Evolutionary conservation across 129 eudicot species (phyloP).

Genomic region (Pseudognaphalium luteoalbum): DNA sequence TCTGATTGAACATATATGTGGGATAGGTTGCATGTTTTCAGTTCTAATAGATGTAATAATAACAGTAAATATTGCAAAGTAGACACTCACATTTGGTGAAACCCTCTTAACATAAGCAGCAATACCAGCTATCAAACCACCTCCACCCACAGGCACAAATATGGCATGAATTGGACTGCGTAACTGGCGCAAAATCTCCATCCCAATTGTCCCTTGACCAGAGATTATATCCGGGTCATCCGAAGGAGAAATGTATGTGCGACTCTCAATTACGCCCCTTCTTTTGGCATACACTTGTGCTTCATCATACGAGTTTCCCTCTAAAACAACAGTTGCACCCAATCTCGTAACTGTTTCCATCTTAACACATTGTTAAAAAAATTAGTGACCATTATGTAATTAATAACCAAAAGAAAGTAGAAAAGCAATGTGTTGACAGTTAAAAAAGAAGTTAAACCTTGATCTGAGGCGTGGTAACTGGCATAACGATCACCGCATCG

Average conservation of each 20-base stretch:
- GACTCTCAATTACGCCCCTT: slow-evolving; percentile 57
- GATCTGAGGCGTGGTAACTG: slow-evolving; percentile 85
- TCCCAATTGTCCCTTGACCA: slow-evolving; percentile 89
- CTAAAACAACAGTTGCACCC: slow-evolving; percentile 86
- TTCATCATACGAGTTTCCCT: slow-evolving; percentile 85
- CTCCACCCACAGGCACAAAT: slow-evolving; percentile 98
- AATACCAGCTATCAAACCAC: slow-evolving; percentile 94
- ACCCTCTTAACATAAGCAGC: slow-evolving; percentile 91
- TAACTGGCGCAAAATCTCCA: slow-evolving; percentile 85
- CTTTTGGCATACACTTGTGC: slow-evolving; percentile 76
- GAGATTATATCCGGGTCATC: slow-evolving; percentile 82
- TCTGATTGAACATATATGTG: too few species aligned
- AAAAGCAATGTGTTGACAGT: background rate
- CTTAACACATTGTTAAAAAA: slow-evolving; percentile 33
- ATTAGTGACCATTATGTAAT: background rate
- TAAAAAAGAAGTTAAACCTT: slow-evolving; percentile 44
- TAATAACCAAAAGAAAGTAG: background rate
- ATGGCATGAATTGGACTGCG: slow-evolving; percentile 79
- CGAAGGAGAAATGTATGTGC: slow-evolving; percentile 78
- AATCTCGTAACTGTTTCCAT: slow-evolving; percentile 77
- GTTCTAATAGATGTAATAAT: too few species aligned
- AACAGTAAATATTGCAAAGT: background rate
- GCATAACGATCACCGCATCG: slow-evolving; percentile 85
- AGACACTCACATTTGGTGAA: slow-evolving; percentile 55
- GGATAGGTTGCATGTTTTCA: too few species aligned